phyloP scores from a whole-genome alignment of 75 land plant genomes.

The Isoetes taiwanensis region DNA sequence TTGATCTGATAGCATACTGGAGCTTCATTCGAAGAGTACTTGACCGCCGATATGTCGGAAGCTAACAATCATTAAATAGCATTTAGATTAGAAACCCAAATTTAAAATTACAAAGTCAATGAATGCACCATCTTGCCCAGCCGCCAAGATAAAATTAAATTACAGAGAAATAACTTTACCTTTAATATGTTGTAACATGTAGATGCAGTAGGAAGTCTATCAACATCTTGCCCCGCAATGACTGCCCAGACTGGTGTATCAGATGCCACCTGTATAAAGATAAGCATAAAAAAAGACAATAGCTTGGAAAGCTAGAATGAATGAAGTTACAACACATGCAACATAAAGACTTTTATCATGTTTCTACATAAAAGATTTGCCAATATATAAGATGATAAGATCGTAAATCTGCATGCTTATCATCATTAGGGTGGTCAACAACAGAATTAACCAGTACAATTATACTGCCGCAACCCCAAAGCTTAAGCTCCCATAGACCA shows the following conservation, averaged over 20 bases:
- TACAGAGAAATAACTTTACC: slow-evolving; percentile 22
- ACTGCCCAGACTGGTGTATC: slow-evolving; percentile 77
- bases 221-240: slow-evolving; percentile 91
- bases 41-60: slow-evolving; percentile 72
- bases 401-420: too few species aligned
- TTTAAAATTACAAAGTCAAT: not conserved
- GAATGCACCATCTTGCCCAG: not conserved
- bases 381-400: too few species aligned
- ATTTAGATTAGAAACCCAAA: not conserved
- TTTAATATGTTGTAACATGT: slow-evolving; percentile 94
- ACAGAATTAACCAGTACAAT: too few species aligned
- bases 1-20: slow-evolving; percentile 73
- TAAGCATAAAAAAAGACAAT: too few species aligned
- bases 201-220: slow-evolving; percentile 87
- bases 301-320: too few species aligned
- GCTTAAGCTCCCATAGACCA: too few species aligned
- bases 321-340: too few species aligned
- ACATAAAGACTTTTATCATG: too few species aligned
- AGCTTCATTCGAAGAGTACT: slow-evolving; percentile 63
- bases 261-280: slow-evolving; percentile 55
- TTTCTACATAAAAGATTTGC: too few species aligned
- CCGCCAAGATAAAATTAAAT: not conserved
- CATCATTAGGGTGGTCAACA: too few species aligned
- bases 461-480: too few species aligned
- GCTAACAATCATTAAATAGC: slow-evolving; percentile 28